phyloP scores from a whole-genome alignment of 768 basidiomycete species.

The Mycena rebaudengoi region DNA sequence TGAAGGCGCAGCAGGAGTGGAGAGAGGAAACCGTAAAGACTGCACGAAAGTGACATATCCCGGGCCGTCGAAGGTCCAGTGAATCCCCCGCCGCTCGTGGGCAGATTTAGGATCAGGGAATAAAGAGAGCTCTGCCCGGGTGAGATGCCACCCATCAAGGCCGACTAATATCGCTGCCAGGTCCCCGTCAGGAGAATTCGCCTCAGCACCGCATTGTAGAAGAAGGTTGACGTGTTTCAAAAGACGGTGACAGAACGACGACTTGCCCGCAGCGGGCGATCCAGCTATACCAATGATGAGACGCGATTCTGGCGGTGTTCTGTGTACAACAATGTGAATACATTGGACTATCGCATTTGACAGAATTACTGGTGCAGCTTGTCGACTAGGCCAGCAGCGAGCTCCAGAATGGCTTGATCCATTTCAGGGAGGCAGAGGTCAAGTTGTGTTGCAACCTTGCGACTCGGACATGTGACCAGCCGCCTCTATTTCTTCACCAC shows the following conservation, averaged over 20 bases:
- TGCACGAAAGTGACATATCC: constrained; percentile 75
- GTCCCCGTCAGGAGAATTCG: not conserved
- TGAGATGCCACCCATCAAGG: constrained; percentile 93
- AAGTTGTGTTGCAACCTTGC: too few species aligned
- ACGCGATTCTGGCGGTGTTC: constrained; percentile 49
- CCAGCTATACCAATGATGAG: constrained; percentile 80
- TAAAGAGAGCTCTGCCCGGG: constrained; percentile 77
- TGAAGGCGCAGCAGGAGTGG: constrained; percentile 25
- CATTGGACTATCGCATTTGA: not conserved
- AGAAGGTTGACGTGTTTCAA: constrained; percentile 57
- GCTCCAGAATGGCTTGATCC: constrained; percentile 14
- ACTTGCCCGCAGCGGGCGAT: constrained; percentile 89
- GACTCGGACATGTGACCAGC: too few species aligned
- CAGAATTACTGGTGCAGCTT: constrained; percentile 17
- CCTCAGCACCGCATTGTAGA: not conserved
- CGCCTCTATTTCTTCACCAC: too few species aligned
- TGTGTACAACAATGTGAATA: constrained; percentile 25
- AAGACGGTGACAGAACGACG: constrained; percentile 72
- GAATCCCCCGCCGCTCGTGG: constrained; percentile 77
- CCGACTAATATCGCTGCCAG: constrained; percentile 82
- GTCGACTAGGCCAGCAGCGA: constrained; percentile 17
- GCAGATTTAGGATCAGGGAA: constrained; percentile 78
- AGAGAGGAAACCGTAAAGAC: constrained; percentile 53
- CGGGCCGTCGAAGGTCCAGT: constrained; percentile 91
- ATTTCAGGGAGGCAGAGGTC: too few species aligned